phyloP scores from a whole-genome alignment of 2,329 filamentous ascomycete species.

The Fusarium abutilonis region DNA sequence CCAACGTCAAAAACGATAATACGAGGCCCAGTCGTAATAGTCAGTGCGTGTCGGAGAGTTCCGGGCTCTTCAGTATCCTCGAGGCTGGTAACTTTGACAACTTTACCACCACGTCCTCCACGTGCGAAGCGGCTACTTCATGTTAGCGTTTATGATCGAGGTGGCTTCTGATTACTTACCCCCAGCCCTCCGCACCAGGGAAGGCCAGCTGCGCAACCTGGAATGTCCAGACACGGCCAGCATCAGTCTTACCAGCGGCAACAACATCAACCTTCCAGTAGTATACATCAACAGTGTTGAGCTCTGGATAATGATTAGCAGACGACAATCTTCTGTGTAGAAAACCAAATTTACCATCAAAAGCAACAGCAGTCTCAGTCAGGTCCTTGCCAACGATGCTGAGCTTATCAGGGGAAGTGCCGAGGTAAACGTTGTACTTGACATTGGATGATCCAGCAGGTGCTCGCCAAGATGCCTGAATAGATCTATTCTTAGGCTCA shows the following conservation, averaged over 20 bases:
- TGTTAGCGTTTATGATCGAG: background rate
- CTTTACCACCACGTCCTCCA: conserved; percentile 48
- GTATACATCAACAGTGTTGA: background rate
- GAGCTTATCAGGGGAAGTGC: background rate
- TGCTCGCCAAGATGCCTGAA: conserved; percentile 3
- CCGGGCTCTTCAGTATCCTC: conserved; percentile 45
- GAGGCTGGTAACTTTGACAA: conserved; percentile 49
- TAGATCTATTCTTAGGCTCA: background rate
- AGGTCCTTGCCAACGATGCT: background rate
- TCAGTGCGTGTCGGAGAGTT: conserved; percentile 48
- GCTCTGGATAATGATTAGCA: background rate
- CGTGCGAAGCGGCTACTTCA: conserved; percentile 44
- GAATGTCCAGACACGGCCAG: background rate
- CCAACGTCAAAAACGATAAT: conserved; percentile 58
- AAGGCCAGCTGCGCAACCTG: conserved; percentile 47
- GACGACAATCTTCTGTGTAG: accelerated
- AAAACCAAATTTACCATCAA: background rate
- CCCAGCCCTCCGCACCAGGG: conserved; percentile 49
- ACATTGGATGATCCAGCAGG: background rate
- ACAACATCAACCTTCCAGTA: conserved; percentile 2
- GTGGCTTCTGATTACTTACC: conserved; percentile 29
- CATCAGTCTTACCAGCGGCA: background rate
- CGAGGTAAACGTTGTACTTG: conserved; percentile 1
- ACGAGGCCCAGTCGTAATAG: conserved; percentile 54
- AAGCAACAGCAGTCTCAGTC: background rate